A percentile compares a stretch with the other conserved stretches of the same genome.
These are phyloP conservation scores for Hibiscus tridactylites DNA, from an alignment of 345 rosid genomes.

Conservation along the genomic window DNA sequence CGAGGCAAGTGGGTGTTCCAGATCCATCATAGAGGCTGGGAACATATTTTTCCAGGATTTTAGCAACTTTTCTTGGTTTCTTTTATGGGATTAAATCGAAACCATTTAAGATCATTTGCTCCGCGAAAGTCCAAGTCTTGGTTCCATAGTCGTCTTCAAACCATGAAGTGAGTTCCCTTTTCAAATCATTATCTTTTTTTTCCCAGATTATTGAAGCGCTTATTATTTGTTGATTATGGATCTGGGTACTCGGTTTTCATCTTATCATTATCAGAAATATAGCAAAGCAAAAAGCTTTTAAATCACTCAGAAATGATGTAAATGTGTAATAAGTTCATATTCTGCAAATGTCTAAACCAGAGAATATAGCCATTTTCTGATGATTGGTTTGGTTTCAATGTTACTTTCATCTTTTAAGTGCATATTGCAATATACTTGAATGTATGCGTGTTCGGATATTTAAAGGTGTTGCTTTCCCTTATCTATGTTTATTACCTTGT, in stretches of 20 bases:
- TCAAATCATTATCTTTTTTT: background rate
- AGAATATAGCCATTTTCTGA: background rate
- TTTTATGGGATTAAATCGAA: constrained; percentile 33
- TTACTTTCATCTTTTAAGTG: background rate
- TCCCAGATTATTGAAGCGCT: background rate
- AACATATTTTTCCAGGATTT: constrained; percentile 11
- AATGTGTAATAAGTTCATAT: background rate
- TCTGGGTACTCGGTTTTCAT: background rate
- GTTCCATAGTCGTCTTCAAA: constrained; percentile 28
- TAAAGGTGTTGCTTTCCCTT: background rate
- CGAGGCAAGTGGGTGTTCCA: constrained; percentile 17
- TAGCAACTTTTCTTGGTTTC: constrained; percentile 4
- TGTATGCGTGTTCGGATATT: background rate
- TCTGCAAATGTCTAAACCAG: background rate
- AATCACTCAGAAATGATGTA: background rate
- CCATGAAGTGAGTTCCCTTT: constrained; percentile 45
- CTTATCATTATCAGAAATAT: background rate
- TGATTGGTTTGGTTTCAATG: background rate
- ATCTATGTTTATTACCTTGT: background rate
- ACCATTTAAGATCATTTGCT: constrained; percentile 21
- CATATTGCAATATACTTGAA: background rate
- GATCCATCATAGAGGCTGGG: constrained; percentile 35
- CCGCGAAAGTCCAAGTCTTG: constrained; percentile 29
- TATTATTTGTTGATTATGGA: background rate
- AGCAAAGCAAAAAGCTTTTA: background rate